Base-by-base conservation (phyloP, 495 filamentous ascomycete genomes). In the Oleoguttula mirabilis region DNA sequence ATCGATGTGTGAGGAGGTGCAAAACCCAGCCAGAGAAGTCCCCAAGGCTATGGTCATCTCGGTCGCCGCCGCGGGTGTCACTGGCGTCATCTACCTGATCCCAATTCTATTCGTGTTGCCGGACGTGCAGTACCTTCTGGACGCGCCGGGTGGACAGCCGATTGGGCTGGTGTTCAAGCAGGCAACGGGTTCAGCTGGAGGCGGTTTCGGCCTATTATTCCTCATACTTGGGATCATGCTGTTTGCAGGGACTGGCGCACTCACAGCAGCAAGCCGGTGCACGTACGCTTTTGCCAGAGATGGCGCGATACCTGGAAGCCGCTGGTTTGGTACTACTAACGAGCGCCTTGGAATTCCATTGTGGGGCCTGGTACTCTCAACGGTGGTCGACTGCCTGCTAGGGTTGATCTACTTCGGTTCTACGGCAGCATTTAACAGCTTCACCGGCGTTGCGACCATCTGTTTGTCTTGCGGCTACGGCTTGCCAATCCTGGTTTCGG, bases 121-220 rank as follows among this genome's bases (percentile, higher is more conserved):
- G 0, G 59, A 72, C 21, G 63, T 77, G 5, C 31, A 55, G 16
- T 49, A 60, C 7, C 66, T 78, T 33, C 59, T 75, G 11, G 48
- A 48, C 3, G 71, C 74, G n/a, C 57, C 66, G 4, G 72, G 71
- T 41, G 71, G 68, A 14, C 75, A 79, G 47, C 74, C 75, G 2
- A 67, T 79, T 32, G 69, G 67, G 5, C 60, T 70, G 32, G 58
- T 79, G 45, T 76, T 74, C 57, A 72, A 70, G 39, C 67, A 55
- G 0, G 74, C 72, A 17, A 76, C 73, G n/a, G 74, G 73, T 8
- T 70, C 67, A 21, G 60, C 70, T 14, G 67, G 56, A 12, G 81
- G 82, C 16, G 81, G 79, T 2, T 80, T 88, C 32, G 82, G 71
- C 3, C 66, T 88, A 2, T 69, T 84, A 8, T 78, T 83, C 55